Evolutionary conservation across 352 stramenopile species (phyloP).

Genomic region (Pythium aphanidermatum): DNA sequence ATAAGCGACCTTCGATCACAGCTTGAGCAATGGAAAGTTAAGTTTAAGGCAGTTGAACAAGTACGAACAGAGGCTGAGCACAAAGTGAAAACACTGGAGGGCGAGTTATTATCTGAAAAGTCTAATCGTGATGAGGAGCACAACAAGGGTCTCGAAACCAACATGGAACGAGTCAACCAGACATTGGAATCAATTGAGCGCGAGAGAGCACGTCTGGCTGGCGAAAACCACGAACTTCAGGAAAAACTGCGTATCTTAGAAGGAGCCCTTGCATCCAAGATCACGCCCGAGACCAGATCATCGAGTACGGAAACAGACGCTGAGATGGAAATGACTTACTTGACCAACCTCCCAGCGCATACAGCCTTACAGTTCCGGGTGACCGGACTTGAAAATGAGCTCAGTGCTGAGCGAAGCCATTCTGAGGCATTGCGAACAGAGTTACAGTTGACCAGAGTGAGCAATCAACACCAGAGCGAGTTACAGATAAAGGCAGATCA

Average conservation of each 20-base stretch:
- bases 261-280: background rate
- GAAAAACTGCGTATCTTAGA: conserved; percentile 2
- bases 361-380: no score
- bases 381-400: no score
- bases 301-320: conserved; percentile 13
- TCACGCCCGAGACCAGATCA: background rate
- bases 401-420: no score
- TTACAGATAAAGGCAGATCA: background rate
- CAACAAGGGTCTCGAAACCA: conserved; percentile 4
- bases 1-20: no score
- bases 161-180: conserved; percentile 16
- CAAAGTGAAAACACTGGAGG: conserved; percentile 1
- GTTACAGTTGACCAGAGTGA: no score
- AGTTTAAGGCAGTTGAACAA: no score
- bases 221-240: conserved; percentile 10
- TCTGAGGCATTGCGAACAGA: no score
- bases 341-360: no score
- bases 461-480: no score
- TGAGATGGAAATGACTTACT: background rate
- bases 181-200: conserved; percentile 10
- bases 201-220: conserved; percentile 2
- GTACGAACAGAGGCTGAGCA: conserved; percentile 3
- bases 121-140: conserved; percentile 10
- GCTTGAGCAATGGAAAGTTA: no score
- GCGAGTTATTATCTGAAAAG: background rate